Conservation (phyloP, 148 eudicot species). For the Silene conica region DNA sequence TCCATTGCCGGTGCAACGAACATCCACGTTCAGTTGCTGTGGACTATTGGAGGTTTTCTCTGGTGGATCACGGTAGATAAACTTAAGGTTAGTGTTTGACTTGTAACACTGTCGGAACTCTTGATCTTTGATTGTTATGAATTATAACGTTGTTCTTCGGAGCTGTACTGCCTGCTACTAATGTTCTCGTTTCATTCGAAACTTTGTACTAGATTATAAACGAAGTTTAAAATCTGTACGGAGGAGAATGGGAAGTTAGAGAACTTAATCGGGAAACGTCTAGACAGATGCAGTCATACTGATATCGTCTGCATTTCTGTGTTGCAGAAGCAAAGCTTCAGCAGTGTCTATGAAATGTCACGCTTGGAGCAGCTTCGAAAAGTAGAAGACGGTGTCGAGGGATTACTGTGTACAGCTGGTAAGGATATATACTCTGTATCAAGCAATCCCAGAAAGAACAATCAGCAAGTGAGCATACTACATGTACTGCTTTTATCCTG, state of each 20-base stretch:
- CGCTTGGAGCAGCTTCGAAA: conserved; percentile 11
- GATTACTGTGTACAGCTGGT: conserved; percentile 12
- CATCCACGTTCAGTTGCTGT: conserved; percentile 72
- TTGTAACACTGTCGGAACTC: neutral
- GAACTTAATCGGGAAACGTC: neutral
- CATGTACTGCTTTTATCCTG: conserved; percentile 20
- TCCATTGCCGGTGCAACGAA: conserved; percentile 43
- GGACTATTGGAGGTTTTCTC: conserved; percentile 69
- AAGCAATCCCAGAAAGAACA: conserved; percentile 20
- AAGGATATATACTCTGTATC: conserved; percentile 1
- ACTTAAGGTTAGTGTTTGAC: conserved; percentile 30
- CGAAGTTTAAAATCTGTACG: too few species aligned
- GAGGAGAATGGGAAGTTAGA: neutral
- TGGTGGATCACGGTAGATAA: conserved; percentile 53
- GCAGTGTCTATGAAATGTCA: neutral
- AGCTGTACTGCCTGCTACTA: neutral
- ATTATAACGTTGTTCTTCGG: neutral
- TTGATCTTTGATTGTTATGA: neutral
- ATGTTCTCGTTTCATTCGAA: neutral
- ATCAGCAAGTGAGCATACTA: conserved; percentile 19
- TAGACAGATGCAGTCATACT: neutral
- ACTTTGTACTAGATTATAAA: too few species aligned
- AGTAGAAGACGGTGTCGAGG: conserved; percentile 10
- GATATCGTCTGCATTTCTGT: conserved; percentile 3
- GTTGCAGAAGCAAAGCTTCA: conserved; percentile 15